These are phyloP conservation scores for Xylaria sp. DNA, from an alignment of 2,329 filamentous ascomycete genomes.

Conservation along the genomic window DNA sequence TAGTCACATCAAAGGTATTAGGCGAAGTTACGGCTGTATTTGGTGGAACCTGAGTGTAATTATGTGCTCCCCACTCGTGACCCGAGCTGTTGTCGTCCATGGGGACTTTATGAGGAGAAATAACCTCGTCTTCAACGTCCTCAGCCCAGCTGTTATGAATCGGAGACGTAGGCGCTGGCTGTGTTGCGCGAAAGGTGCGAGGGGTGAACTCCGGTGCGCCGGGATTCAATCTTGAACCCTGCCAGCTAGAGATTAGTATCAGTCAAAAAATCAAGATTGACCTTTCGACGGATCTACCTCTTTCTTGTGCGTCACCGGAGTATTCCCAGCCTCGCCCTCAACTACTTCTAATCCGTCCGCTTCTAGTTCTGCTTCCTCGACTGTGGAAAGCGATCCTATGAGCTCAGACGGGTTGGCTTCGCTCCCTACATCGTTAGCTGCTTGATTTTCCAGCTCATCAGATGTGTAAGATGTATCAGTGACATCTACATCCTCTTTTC, in stretches of 20 bases:
- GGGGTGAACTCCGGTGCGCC: constrained; percentile 62
- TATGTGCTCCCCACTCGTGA: constrained; percentile 18
- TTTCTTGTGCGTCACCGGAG: constrained; percentile 49
- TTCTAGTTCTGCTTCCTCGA: constrained; percentile 21
- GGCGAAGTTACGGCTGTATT: constrained; percentile 28
- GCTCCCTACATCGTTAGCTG: constrained; percentile 24
- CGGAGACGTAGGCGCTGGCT: constrained; percentile 24
- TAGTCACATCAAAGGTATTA: constrained; percentile 16
- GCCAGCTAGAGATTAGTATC: constrained; percentile 50
- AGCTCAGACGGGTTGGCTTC: constrained; percentile 19
- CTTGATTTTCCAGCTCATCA: constrained; percentile 28
- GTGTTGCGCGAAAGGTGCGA: constrained; percentile 40
- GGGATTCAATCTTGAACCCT: constrained; percentile 62
- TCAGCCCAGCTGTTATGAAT: constrained; percentile 40
- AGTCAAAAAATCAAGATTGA: constrained; percentile 48
- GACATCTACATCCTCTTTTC: constrained; percentile 36
- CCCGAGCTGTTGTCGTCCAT: constrained; percentile 26
- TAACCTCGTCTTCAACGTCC: constrained; percentile 35
- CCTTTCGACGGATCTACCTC: constrained; percentile 56
- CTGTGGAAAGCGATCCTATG: constrained; percentile 12
- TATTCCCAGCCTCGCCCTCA: constrained; percentile 37
- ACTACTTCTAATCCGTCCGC: constrained; percentile 29
- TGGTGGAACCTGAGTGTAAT: constrained; percentile 22
- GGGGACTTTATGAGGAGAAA: constrained; percentile 11
- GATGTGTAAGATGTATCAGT: constrained; percentile 9